Base-by-base conservation (phyloP, 306 rosid genomes). In the Datisca glomerata region DNA sequence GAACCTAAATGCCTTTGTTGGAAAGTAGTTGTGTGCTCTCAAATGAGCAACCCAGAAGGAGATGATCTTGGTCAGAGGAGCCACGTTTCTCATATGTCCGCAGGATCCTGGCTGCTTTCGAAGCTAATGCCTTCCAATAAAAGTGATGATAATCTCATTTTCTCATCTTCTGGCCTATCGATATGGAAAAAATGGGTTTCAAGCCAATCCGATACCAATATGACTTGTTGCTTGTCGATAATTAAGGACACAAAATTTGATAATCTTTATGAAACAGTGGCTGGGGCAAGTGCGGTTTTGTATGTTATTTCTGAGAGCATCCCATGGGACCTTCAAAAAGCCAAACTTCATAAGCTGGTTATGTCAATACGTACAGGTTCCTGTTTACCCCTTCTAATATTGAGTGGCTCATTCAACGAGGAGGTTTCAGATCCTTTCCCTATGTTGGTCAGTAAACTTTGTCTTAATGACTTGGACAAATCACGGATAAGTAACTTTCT, bases 131-230 rank as follows among this genome's bases (percentile, higher is more conserved):
- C 96, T 56, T 48, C 61, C 27, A 22, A 47, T 3, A 47, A 43
- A 49, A 21, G 27, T 21, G 64, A 63, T 21, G 51, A 39, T 19
- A 61, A 70, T 66, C 63, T 70, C 47, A 36, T 80, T 44, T 21
- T 70, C 70, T 75, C 93, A 24, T 72, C 75, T 39, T 67, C 84
- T 56, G 94, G 80, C 38, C 55, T 71, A 48, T 67, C 81, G 11
- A 64, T 80, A 46, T 89, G 98, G 96, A 80, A 63, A 72, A 80
- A 85, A 46, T 78, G 96, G 86, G 29, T 70, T 60, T 37, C 41
- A 45, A 41, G 50, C 51, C 68, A 68, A 61, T 57, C 56, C 41
- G 75, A 49, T 53, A 33, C 52, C 14, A 66, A 77, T 66, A 61
- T 56, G 36, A 63, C 76, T 24, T 83, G 93, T 74, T 80, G 75